phyloP scores from a whole-genome alignment of 768 basidiomycete species.

The Mycena pura region DNA sequence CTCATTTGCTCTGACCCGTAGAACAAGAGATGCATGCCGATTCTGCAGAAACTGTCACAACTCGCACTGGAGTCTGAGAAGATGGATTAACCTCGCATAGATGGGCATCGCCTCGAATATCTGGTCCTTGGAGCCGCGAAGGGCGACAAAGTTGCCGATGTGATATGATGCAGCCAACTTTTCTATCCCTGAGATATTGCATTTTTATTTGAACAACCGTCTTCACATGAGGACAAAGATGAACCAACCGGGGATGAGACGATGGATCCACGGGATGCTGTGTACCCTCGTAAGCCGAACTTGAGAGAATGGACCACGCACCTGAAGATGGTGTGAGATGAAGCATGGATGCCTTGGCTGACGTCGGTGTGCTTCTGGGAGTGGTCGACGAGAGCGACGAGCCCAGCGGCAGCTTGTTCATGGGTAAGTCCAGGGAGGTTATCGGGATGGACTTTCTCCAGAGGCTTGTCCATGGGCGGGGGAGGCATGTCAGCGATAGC shows the following conservation, averaged over 20 bases:
- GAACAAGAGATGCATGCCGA: conserved; percentile 83
- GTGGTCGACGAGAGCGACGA: conserved; percentile 33
- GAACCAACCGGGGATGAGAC: conserved; percentile 62
- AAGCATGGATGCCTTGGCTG: conserved; percentile 41
- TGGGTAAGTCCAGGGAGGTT: conserved; percentile 6
- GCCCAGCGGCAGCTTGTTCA: conserved; percentile 14
- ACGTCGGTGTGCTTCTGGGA: conserved; percentile 46
- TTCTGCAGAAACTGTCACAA: conserved; percentile 32
- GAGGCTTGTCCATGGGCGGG: conserved; percentile 28
- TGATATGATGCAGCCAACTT: conserved; percentile 57
- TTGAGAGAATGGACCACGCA: no score
- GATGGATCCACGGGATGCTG: conserved; percentile 49
- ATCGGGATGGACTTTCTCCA: conserved; percentile 7
- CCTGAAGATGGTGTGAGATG: conserved; percentile 34
- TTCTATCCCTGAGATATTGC: no score
- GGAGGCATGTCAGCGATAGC: conserved; percentile 6
- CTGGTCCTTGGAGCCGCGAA: conserved; percentile 54
- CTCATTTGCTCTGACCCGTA: conserved; percentile 59
- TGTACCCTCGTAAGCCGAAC: no score
- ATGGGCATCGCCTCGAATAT: conserved; percentile 81
- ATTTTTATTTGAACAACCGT: no score
- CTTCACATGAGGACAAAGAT: no score
- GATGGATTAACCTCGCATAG: conserved; percentile 51
- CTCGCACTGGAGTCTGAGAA: not conserved
- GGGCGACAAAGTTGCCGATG: conserved; percentile 63